Evolutionary conservation across 148 eudicot genomes (phyloP), one percentile per base, ranked within the genome.

Genomic region (Rhododendron vialii): DNA sequence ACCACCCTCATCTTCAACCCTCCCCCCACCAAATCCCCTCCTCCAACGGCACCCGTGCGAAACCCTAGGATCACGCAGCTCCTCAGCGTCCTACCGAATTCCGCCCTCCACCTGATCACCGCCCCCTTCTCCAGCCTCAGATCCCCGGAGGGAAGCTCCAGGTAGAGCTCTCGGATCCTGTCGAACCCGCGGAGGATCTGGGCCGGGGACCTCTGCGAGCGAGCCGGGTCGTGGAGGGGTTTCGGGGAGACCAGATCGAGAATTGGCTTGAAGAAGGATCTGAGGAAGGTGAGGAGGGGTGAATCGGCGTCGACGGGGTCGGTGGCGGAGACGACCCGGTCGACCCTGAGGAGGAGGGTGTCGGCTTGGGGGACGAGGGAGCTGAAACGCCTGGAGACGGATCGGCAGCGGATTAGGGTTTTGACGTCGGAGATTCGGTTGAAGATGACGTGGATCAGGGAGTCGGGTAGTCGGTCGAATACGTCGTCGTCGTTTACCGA

Each of bases 1-100:
- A 90, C 88, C 14, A 90, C 92, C 38, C 92, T 83, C 82, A 78
- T 88, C 47, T 90, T 90, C 88, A 90, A 35, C 26, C 90, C 87
- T 24, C 83, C 80, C 24, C 85, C 80, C 1, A 63, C 86, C 45
- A 78, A 35, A 18, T 84, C 84, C 79, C 18, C 91, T 4, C 61
- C 84, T 24, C 18, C 91, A 1, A 47, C 81, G 14, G 48, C 65
- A 18, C 81, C 22, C 41, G 82, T 24, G 1, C 88, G 90, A 79
- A 86, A 90, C 51, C 87, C 89, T 33, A 90, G 80, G 65, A 90
- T 90, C 71, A 90, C 92, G 47, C 92, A 90, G 73, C 83, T 82
- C 79, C 71, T 65, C 41, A 90, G 45, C 9, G 86, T 84, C 53
- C 78, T 86, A 13, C 92, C 92, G 43, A 88, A 90, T 74, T 82